Evolutionary conservation across 306 rosid genomes (phyloP).

Genomic region (Vicia faba): DNA sequence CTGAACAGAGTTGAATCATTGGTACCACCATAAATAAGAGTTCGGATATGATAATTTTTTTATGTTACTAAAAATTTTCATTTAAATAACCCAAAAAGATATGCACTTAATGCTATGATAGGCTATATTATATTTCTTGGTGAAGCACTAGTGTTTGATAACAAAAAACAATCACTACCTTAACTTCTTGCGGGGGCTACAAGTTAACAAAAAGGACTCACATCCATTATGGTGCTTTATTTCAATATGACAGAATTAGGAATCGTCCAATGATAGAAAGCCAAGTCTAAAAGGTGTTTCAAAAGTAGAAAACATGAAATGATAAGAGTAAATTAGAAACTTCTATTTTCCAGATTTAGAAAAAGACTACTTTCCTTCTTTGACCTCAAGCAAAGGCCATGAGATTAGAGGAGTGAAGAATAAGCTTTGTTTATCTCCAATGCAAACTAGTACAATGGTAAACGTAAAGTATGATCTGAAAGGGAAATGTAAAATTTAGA

Average conservation of each 20-base stretch:
- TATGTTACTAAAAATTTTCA: no score
- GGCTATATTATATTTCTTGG: background rate
- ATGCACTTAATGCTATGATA: background rate
- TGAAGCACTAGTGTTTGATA: background rate
- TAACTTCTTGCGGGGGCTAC: no score
- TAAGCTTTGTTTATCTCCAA: constrained; percentile 27
- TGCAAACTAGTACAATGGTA: constrained; percentile 11
- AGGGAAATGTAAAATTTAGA: no score
- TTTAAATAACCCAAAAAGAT: background rate
- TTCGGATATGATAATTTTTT: no score
- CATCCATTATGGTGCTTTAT: constrained; percentile 19
- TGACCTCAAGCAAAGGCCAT: constrained; percentile 40
- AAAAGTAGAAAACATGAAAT: constrained; percentile 33
- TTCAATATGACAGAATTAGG: constrained; percentile 22
- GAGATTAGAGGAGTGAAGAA: constrained; percentile 33
- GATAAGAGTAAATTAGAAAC: constrained; percentile 36
- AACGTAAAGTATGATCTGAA: no score
- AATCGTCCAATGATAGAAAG: constrained; percentile 45
- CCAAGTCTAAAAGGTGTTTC: constrained; percentile 39
- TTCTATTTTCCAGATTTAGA: constrained; percentile 20
- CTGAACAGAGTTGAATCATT: no score
- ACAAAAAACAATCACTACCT: background rate
- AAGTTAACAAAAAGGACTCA: background rate
- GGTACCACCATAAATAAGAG: no score
- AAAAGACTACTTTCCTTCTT: constrained; percentile 25